Evolutionary conservation across 257 asterid genomes (phyloP), one percentile per base, ranked within the genome.

Genomic region (Echium plantagineum): DNA sequence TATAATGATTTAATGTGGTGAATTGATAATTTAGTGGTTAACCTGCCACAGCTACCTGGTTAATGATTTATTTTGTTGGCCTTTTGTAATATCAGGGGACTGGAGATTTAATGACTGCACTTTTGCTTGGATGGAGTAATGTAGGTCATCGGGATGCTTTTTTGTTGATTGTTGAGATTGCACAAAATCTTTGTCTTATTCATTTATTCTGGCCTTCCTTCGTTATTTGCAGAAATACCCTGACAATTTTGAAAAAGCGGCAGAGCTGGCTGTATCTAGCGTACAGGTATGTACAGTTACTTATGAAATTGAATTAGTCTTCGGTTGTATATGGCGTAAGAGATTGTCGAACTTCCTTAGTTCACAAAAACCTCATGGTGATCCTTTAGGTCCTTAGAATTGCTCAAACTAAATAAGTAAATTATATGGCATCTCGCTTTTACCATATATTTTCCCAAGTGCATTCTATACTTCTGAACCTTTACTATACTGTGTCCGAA

Each of bases 41-140:
- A 49, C 64, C 64, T 38, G 42, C 42, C 16, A 31, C 60, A 59
- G 58, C 61, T 67, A 28, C 65, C 24, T 55, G 54, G 38, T 38
- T 46, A 59, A 66, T 18, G 9, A 62, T 60, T 31, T 26, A 38
- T 31, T 56, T 35, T 24, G n/a, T 19, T 47, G 58, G 57, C 47
- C 49, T 67, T 57, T 42, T 65, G n/a, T 66, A 46, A 72, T 72
- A 77, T 74, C 89, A 93, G 99, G 99, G 97, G 73, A 90, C 97
- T 3, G 97, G 97, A 71, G 96, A 90, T 78, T 83, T 90, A 31
- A 86, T 59, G 78, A 86, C 97, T 61, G 94, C 97, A 10, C 83
- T 90, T 66, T 75, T 90, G 73, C 97, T 90, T 64, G 96, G 96
- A 71, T 90, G 97, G 97, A 86, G 97, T 87, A 93, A 88, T 83